Evolutionary conservation across 1,139 yeast genomes (phyloP).

Genomic region (Petasospora rhodanensis): DNA sequence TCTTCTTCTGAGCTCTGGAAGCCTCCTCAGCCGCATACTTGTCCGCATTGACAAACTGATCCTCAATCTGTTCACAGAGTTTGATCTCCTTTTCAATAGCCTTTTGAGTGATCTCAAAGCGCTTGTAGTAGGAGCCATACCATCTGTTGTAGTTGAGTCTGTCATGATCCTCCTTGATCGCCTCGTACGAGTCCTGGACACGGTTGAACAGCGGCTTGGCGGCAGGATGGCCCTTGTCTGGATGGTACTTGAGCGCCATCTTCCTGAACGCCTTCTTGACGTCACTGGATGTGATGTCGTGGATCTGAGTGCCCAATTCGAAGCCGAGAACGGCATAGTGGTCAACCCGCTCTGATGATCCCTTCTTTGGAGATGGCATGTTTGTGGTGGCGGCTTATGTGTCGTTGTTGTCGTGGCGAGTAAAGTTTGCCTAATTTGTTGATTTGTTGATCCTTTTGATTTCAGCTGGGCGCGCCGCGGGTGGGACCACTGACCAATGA

Average conservation of each 20-base stretch:
- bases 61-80: conserved; percentile 24
- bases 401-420: too few species aligned
- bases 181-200: conserved; percentile 68
- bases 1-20: too few species aligned
- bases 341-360: too few species aligned
- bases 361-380: too few species aligned
- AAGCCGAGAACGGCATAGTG: conserved; percentile 20
- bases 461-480: too few species aligned
- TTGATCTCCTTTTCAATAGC: conserved; percentile 11
- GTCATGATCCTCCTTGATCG: conserved; percentile 51
- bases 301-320: conserved; percentile 6
- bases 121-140: conserved; percentile 14
- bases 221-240: conserved; percentile 85
- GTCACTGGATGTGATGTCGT: conserved; percentile 34
- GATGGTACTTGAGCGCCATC: conserved; percentile 86
- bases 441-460: too few species aligned
- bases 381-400: too few species aligned
- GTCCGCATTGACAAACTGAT: conserved; percentile 16
- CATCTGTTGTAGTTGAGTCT: conserved; percentile 46
- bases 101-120: conserved; percentile 5
- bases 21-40: too few species aligned
- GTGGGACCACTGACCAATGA: too few species aligned
- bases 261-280: conserved; percentile 85
- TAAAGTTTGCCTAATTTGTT: too few species aligned
- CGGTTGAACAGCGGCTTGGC: conserved; percentile 70